Conservation (phyloP, 2,329 filamentous ascomycete species). For the Colletotrichum theobromicola region DNA sequence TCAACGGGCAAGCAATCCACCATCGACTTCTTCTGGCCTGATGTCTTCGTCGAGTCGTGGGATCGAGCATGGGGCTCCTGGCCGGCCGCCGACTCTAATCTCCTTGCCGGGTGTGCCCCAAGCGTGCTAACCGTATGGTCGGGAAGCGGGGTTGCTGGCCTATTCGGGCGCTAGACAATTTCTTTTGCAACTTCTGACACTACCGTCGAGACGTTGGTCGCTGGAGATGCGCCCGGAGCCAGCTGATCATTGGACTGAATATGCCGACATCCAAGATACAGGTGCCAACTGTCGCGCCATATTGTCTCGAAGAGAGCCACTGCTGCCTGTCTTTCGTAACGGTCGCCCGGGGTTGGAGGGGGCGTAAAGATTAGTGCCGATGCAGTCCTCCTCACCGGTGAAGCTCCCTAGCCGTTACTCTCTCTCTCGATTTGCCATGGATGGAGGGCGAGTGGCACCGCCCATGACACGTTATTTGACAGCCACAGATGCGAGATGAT, state of each 20-base stretch:
- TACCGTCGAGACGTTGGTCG: conserved; percentile 2
- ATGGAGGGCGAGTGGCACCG: neutral
- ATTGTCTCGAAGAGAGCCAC: neutral
- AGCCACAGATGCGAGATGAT: conserved; percentile 9
- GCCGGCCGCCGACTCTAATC: neutral
- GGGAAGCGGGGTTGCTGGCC: conserved; percentile 15
- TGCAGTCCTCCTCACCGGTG: conserved; percentile 6
- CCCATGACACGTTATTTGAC: neutral
- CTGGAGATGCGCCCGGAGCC: neutral
- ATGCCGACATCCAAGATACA: neutral
- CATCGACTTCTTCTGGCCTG: neutral
- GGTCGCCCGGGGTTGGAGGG: neutral
- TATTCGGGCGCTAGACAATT: conserved; percentile 8
- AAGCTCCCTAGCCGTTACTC: neutral
- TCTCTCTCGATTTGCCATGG: neutral
- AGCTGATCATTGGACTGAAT: neutral
- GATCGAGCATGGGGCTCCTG: conserved; percentile 2
- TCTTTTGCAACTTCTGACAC: conserved; percentile 9
- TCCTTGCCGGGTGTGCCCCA: neutral
- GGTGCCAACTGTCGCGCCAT: neutral
- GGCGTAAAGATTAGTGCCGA: neutral
- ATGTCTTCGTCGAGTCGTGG: neutral
- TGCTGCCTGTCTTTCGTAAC: neutral
- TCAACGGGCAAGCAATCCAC: conserved; percentile 10
- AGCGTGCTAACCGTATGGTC: conserved; percentile 4